Evolutionary conservation across 257 asterid species (phyloP), one percentile per base, ranked within the genome.

Genomic region (Petrea volubilis): DNA sequence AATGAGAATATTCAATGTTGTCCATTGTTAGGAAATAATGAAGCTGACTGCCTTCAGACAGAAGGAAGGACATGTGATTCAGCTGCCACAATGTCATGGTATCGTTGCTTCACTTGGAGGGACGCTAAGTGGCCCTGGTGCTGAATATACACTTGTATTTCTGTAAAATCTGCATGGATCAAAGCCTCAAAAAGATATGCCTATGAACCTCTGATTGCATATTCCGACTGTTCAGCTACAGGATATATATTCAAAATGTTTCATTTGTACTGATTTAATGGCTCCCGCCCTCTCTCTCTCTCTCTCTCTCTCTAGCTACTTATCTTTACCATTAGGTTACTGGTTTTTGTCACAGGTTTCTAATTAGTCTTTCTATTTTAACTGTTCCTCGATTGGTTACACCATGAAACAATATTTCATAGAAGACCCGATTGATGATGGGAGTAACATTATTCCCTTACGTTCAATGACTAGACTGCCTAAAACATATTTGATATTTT

Each of bases 111-210:
- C 75, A 77, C 80, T 24, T 91, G 98, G 98, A 91, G 80, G 71
- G 95, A 94, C 80, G 97, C 97, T 66, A 62, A 81, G 49, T 94
- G 97, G 98, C 97, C 98, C 47, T 94, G 97, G 98, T 78, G 93
- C 87, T 94, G 84, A 86, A 62, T 67, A 51, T 13, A 28, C 59
- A 49, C 49, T 13, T 44, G 69, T 25, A 17, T 44, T 47, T 20
- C 31, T 24, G 44, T 60, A 44, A n/a, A 65, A 47, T 1, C 58
- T 43, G 15, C 60, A 57, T 43, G 44, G 13, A 44, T 34, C 14
- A 44, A 10, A 50, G 71, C 62, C 70, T 44, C 52, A 8, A 47
- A 8, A 43, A 18, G 12, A 6, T 47, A 14, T 59, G 13, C 24
- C 6, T 14, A 10, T 33, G 34, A 59, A 50, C 43, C 56, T 50